Conservation (phyloP, 108 stramenopile species). For the Fragilaria radians region DNA sequence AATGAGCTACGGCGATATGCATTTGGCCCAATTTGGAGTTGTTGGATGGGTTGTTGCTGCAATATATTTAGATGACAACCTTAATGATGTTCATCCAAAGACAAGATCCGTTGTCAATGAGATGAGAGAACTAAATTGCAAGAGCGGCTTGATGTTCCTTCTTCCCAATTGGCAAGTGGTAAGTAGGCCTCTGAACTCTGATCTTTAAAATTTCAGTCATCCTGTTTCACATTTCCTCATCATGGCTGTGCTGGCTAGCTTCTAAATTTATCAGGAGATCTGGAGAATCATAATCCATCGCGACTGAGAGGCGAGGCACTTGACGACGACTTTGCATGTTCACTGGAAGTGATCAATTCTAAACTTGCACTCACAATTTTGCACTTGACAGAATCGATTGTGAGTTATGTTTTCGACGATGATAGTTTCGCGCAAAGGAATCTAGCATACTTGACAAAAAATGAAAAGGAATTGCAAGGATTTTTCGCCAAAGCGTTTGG, state of each 20-base stretch:
- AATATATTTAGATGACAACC: not conserved
- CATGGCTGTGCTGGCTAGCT: not conserved
- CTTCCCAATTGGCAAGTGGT: not conserved
- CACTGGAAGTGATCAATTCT: not conserved
- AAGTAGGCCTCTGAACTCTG: too few relatives aligned
- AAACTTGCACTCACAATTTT: not conserved
- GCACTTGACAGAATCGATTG: not conserved
- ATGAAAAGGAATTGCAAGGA: not conserved
- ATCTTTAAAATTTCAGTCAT: too few relatives aligned
- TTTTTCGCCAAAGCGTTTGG: not conserved
- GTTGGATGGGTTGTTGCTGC: not conserved
- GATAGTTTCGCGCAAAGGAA: not conserved
- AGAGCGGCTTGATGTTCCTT: not conserved
- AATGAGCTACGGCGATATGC: not conserved
- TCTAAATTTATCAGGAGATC: not conserved
- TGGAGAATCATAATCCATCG: not conserved
- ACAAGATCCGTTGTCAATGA: not conserved
- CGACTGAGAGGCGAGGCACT: not conserved
- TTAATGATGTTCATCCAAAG: not conserved
- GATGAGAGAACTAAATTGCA: not conserved
- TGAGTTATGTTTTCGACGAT: not conserved
- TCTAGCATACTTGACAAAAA: not conserved
- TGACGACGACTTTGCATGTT: not conserved
- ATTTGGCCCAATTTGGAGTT: not conserved
- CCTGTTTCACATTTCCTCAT: not conserved